Evolutionary conservation across 169 alveolate species (phyloP), one percentile per base, ranked within the genome.

Genomic region (Condylostoma magnum): DNA sequence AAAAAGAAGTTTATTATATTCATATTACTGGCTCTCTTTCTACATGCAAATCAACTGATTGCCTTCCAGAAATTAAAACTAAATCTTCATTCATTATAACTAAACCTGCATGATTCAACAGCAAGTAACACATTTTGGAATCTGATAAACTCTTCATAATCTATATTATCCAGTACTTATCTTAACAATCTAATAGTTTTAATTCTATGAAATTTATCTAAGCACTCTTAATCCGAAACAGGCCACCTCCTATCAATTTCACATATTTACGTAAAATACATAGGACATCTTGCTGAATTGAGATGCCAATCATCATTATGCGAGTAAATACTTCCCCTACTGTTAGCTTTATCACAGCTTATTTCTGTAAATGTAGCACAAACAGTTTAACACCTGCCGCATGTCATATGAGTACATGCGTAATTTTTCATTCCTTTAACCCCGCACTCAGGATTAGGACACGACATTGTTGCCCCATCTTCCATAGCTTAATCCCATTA

Each of bases 231-330:
- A 30, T 71, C 79, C 8, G 36, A 30, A 34, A 43, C 73, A 25
- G 73, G 72, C 73, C 72, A 71, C 46, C 79, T 71, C 2, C 43
- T 50, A 56, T 71, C 79, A 41, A 55, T 18, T 27, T 71, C 73
- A 4, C 31, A 0, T 6, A 71, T 71, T 56, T 71, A 48, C 37
- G 58, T 71, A 3, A 71, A 56, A 20, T 56, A 71, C 79, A 71
- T 71, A 2, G 79, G 79, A 33, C 79, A 71, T 55, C 73, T 56
- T 10, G 41, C 27, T 1, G 20, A 30, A 38, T 55, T 25, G 3
- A 20, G 22, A 0, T 37, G 34, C 73, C 79, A 71, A 6, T 33
- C 79, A 4, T 22, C 20, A 31, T 56, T 56, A 25, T 71, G 79
- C 4, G 20, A 15, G 33, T 71, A 71, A 20, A 71, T 56, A 46